Evolutionary conservation across 1,139 yeast species (phyloP).

Genomic region (Spathaspora sp.): DNA sequence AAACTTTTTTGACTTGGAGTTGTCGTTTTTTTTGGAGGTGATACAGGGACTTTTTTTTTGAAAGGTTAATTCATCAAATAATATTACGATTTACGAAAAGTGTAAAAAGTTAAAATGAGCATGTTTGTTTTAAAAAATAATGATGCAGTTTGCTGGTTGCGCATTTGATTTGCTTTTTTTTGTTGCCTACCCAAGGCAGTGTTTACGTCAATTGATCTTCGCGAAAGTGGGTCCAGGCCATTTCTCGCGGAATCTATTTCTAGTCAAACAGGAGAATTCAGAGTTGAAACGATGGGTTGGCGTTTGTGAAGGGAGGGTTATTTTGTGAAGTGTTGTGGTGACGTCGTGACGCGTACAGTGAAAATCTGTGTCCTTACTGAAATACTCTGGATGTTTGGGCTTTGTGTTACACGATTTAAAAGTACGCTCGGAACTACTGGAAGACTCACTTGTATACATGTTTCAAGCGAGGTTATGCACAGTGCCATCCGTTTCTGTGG

Average conservation of each 20-base stretch:
- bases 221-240: neutral
- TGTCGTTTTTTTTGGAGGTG: neutral
- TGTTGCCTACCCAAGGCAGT: neutral
- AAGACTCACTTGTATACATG: too few species aligned
- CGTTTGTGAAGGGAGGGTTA: too few species aligned
- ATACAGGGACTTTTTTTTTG: conserved; percentile 1
- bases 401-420: too few species aligned
- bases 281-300: neutral
- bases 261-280: neutral
- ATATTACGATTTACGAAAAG: neutral
- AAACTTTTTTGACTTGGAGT: conserved; percentile 1
- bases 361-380: too few species aligned
- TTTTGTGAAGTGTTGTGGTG: too few species aligned
- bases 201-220: neutral
- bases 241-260: neutral
- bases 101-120: neutral
- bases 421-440: too few species aligned
- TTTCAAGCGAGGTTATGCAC: neutral
- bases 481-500: neutral
- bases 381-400: too few species aligned
- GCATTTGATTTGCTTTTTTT: neutral
- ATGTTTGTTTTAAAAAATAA: neutral
- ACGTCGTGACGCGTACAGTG: too few species aligned
- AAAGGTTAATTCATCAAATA: neutral
- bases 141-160: neutral